Percentiles rank a stretch among this genome's conserved stretches.
Conservation (phyloP, 139 green algal genomes). For the Closterium sp. region DNA sequence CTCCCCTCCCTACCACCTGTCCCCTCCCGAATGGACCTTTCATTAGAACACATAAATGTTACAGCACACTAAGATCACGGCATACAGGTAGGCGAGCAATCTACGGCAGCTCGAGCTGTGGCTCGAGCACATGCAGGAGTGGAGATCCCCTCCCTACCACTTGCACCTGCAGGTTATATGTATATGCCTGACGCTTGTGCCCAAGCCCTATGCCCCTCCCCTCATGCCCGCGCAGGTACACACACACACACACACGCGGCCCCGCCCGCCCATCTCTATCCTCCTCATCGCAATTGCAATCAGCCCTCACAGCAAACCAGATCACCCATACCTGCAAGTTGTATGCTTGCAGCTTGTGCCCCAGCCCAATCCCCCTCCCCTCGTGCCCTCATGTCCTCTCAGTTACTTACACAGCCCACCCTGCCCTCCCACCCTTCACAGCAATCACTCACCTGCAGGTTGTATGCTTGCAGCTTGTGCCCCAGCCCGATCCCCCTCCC, state of each 20-base stretch:
- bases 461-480: slow-evolving; percentile 60
- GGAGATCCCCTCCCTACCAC: too few relatives aligned
- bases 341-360: slow-evolving; percentile 59
- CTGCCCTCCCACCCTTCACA: not conserved
- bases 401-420: too few relatives aligned
- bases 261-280: slow-evolving; percentile 49
- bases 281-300: slow-evolving; percentile 45
- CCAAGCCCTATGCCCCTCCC: slow-evolving; percentile 59
- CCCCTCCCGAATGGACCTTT: too few relatives aligned
- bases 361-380: slow-evolving; percentile 60
- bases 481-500: slow-evolving; percentile 60
- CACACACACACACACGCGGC: slow-evolving; percentile 56
- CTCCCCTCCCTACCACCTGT: too few relatives aligned
- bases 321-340: slow-evolving; percentile 57
- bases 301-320: too few relatives aligned
- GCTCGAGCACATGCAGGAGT: too few relatives aligned
- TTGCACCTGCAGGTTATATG: slow-evolving; percentile 60
- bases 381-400: too few relatives aligned
- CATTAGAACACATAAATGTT: too few relatives aligned
- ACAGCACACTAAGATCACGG: too few relatives aligned
- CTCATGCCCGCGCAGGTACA: slow-evolving; percentile 63
- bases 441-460: slow-evolving; percentile 54
- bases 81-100: too few relatives aligned
- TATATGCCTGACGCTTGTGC: slow-evolving; percentile 60
- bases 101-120: too few relatives aligned